Evolutionary conservation across 192 early-diverging fungal species (phyloP).

Genomic region (Podila minutissima): DNA sequence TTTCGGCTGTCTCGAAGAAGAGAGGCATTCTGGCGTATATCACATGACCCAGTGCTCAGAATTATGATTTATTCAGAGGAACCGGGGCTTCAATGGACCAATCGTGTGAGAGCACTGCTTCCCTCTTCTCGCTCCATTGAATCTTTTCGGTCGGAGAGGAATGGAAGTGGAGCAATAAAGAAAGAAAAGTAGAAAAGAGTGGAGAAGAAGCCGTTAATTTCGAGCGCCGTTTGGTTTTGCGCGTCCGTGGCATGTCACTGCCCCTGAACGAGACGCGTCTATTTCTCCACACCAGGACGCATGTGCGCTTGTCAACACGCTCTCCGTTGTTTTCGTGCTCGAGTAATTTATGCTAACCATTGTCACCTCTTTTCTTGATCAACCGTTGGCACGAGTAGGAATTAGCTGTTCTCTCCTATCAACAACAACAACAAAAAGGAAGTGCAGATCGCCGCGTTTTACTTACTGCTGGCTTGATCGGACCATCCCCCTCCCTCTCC

Average conservation of each 20-base stretch:
- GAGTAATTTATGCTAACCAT: not conserved
- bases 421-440: not conserved
- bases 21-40: not conserved
- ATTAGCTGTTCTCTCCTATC: not conserved
- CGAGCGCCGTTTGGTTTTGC: not conserved
- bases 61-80: too few relatives aligned
- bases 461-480: too few relatives aligned
- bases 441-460: too few relatives aligned
- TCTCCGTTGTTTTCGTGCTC: not conserved
- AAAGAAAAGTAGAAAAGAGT: not conserved
- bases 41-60: slow-evolving; percentile 8
- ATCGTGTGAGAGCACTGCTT: too few relatives aligned
- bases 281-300: not conserved
- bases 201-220: not conserved
- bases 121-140: too few relatives aligned
- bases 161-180: too few relatives aligned
- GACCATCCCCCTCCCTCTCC: not conserved
- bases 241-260: too few relatives aligned
- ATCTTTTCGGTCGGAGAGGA: too few relatives aligned
- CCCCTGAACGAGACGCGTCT: not conserved
- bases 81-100: too few relatives aligned
- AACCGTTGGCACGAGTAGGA: not conserved
- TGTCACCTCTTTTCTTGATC: too few relatives aligned
- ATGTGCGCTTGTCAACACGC: too few relatives aligned
- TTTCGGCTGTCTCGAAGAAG: not conserved